A percentile compares a stretch with the other conserved stretches of the same genome.
These are phyloP conservation scores for Filobasidium uniguttulatum DNA, from an alignment of 1,284 basidiomycete genomes.

Conservation along the genomic window DNA sequence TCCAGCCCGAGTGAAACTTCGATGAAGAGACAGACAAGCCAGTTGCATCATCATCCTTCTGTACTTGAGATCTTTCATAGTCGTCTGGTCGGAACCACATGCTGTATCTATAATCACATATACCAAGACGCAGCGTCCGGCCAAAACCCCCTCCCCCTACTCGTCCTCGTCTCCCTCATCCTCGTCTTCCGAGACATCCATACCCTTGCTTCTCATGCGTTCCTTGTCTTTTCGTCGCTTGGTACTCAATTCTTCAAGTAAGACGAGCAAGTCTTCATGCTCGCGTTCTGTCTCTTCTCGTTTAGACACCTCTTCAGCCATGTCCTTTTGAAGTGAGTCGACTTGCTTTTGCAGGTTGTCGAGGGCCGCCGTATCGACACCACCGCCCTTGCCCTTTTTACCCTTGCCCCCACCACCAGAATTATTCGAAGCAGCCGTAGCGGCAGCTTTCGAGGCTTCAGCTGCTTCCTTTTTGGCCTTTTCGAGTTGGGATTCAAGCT, in stretches of 20 bases:
- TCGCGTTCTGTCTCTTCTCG: slow-evolving; percentile 76
- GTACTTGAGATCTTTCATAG: too few species aligned
- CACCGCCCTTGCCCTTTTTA: slow-evolving; percentile 2
- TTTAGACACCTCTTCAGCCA: slow-evolving; percentile 49
- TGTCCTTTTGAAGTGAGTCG: slow-evolving; percentile 27
- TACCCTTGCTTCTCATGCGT: slow-evolving; percentile 52
- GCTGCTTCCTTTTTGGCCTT: background rate
- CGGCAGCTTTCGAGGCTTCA: too few species aligned
- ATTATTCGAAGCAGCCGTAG: background rate
- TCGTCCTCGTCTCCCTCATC: slow-evolving; percentile 57
- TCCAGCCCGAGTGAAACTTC: too few species aligned
- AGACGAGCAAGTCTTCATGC: slow-evolving; percentile 82
- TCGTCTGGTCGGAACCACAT: too few species aligned
- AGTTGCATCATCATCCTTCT: too few species aligned
- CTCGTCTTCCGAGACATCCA: slow-evolving; percentile 86
- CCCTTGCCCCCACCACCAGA: background rate
- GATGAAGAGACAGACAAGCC: too few species aligned
- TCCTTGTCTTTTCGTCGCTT: slow-evolving; percentile 75
- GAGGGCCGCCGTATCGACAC: too few species aligned
- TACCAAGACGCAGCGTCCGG: background rate
- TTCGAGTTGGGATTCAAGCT: background rate
- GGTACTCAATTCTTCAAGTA: slow-evolving; percentile 77
- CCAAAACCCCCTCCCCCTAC: slow-evolving; percentile 17
- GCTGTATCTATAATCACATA: background rate
- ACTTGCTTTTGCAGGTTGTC: slow-evolving; percentile 4